Conservation (phyloP, 2,329 filamentous ascomycete genomes). For the Xylariaceae sp. region DNA sequence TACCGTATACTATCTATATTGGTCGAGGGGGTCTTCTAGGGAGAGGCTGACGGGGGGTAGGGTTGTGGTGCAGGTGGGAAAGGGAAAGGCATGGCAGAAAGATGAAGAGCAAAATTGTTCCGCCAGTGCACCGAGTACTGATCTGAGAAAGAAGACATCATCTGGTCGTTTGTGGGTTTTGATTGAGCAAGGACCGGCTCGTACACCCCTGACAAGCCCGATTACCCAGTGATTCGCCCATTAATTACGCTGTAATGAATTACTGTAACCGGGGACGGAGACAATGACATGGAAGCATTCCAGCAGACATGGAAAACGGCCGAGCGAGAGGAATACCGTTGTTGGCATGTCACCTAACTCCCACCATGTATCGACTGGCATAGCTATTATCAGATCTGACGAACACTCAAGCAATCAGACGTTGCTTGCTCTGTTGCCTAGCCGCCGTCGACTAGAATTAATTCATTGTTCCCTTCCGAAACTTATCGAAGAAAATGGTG, state of each 20-base stretch:
- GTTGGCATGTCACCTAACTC: conserved; percentile 2
- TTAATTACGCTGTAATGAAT: conserved; percentile 5
- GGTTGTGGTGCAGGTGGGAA: not conserved
- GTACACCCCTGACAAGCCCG: conserved; percentile 15
- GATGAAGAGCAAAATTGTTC: not conserved
- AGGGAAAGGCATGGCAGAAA: not conserved
- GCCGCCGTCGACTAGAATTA: too few relatives aligned
- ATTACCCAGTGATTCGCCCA: conserved; percentile 19
- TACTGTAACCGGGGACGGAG: conserved; percentile 9
- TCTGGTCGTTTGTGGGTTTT: conserved; percentile 14
- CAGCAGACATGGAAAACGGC: not conserved
- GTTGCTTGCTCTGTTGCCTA: too few relatives aligned
- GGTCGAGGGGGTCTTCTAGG: too few relatives aligned
- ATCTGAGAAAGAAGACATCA: not conserved
- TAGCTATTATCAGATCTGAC: conserved; percentile 1
- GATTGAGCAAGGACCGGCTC: conserved; percentile 23
- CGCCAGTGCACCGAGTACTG: not conserved
- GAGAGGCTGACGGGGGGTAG: not conserved
- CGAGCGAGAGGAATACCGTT: not conserved
- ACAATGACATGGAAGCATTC: not conserved
- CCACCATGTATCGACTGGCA: too few relatives aligned
- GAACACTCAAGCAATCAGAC: too few relatives aligned
- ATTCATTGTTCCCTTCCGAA: too few relatives aligned
- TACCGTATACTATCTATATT: conserved; percentile 3
- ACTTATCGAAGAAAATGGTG: too few relatives aligned